These are phyloP conservation scores for Cercospora zeina DNA, from an alignment of 2,329 filamentous ascomycete species.

Conservation along the genomic window DNA sequence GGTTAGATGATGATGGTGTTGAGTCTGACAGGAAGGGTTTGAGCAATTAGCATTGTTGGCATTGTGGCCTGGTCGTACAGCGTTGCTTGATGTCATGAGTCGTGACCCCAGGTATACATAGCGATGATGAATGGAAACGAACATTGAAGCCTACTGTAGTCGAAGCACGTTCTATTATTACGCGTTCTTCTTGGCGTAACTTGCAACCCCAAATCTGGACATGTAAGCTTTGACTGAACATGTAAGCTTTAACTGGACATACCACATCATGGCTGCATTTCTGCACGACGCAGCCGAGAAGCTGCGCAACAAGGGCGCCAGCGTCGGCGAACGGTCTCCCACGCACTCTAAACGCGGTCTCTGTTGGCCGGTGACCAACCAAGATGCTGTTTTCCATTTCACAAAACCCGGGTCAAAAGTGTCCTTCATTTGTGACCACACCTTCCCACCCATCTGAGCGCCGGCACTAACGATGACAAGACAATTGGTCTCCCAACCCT, in stretches of 20 bases:
- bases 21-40: neutral
- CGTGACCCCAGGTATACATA: neutral
- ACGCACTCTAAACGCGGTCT: constrained; percentile 37
- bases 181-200: constrained; percentile 1
- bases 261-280: constrained; percentile 16
- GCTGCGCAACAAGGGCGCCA: constrained; percentile 7
- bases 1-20: neutral
- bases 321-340: neutral
- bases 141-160: neutral
- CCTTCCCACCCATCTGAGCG: neutral
- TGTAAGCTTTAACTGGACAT: neutral
- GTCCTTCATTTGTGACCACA: constrained; percentile 35
- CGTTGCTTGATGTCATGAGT: constrained; percentile 1
- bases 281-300: constrained; percentile 19
- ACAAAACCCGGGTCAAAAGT: constrained; percentile 39
- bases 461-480: constrained; percentile 1
- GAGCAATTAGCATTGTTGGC: constrained; percentile 1
- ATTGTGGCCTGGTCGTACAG: constrained; percentile 16
- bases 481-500: constrained; percentile 37
- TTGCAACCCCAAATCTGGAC: neutral
- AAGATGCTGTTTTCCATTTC: constrained; percentile 36
- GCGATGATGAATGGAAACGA: constrained; percentile 8
- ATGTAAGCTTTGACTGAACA: neutral
- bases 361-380: constrained; percentile 39
- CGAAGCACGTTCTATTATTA: neutral